These are phyloP conservation scores for Globisporangium echinulatum DNA, from an alignment of 352 stramenopile species.

Conservation along the genomic window DNA sequence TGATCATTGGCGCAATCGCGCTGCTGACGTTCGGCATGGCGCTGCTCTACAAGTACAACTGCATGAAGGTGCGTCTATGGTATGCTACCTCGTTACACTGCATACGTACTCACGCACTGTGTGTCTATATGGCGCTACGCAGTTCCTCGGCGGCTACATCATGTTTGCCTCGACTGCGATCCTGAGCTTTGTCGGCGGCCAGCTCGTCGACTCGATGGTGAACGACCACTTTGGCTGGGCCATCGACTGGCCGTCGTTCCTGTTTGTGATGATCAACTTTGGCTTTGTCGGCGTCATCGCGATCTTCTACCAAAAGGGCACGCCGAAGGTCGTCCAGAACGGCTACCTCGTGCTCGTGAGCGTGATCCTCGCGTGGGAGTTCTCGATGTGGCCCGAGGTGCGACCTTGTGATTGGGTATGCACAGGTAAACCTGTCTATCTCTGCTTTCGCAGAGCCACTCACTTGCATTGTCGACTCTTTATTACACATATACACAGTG, in stretches of 20 bases:
- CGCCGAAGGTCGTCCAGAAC: conserved; percentile 86
- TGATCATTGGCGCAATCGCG: conserved; percentile 85
- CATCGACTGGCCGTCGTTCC: conserved; percentile 69
- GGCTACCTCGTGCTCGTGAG: conserved; percentile 92
- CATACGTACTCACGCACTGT: neutral
- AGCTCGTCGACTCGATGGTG: conserved; percentile 78
- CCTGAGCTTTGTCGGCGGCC: conserved; percentile 81
- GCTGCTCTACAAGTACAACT: conserved; percentile 88
- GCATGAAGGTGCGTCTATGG: conserved; percentile 40
- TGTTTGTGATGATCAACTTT: conserved; percentile 90
- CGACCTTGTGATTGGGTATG: neutral
- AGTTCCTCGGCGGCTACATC: conserved; percentile 80
- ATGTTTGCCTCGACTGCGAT: conserved; percentile 86
- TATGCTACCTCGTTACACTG: neutral
- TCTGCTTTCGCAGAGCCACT: neutral
- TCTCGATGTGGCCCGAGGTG: conserved; percentile 96
- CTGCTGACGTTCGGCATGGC: conserved; percentile 87
- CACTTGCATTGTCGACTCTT: too few relatives aligned
- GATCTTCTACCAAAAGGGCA: conserved; percentile 89
- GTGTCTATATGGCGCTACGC: conserved; percentile 4
- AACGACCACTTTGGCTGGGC: conserved; percentile 68
- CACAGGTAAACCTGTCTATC: too few relatives aligned
- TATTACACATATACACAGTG: conserved; percentile 26
- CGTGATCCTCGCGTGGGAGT: conserved; percentile 96
- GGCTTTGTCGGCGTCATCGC: conserved; percentile 82